phyloP scores from a whole-genome alignment of 1,284 basidiomycete species.

The Coniophora puteana region DNA sequence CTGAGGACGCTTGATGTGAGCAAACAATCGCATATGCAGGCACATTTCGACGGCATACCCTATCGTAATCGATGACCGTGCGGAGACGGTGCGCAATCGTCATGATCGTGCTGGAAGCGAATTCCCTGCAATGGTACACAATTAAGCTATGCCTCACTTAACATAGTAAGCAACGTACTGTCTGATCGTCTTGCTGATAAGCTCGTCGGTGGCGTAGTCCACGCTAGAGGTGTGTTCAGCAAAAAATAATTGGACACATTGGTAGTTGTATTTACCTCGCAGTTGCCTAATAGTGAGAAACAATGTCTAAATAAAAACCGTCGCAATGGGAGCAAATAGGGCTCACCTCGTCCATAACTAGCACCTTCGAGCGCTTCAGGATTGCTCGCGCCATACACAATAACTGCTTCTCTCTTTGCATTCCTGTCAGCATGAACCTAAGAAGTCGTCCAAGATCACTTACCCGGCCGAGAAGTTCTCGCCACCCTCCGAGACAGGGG shows the following conservation, averaged over 20 bases:
- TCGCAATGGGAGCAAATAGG: neutral
- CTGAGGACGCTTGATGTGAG: conserved; percentile 28
- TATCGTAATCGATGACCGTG: conserved; percentile 59
- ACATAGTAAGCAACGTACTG: conserved; percentile 44
- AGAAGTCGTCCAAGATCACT: conserved; percentile 10
- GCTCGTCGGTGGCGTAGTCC: conserved; percentile 1
- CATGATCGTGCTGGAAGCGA: conserved; percentile 53
- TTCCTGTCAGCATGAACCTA: conserved; percentile 4
- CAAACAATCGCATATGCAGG: conserved; percentile 19
- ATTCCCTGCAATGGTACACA: conserved; percentile 34
- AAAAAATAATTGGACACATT: neutral
- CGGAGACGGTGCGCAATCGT: conserved; percentile 60
- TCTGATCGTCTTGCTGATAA: conserved; percentile 43
- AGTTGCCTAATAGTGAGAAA: conserved; percentile 1
- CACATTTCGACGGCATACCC: conserved; percentile 25
- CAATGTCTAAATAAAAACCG: no score
- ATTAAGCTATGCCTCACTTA: neutral
- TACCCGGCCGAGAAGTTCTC: conserved; percentile 92
- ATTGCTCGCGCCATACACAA: conserved; percentile 67
- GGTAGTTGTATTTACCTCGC: conserved; percentile 1
- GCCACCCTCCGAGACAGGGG: conserved; percentile 83
- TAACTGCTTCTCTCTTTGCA: conserved; percentile 52
- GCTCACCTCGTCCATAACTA: conserved; percentile 57
- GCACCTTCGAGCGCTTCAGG: conserved; percentile 49
- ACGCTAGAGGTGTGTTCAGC: no score